Evolutionary conservation across 2,329 filamentous ascomycete species (phyloP).

Genomic region (Davidsoniella neocaledoniae): DNA sequence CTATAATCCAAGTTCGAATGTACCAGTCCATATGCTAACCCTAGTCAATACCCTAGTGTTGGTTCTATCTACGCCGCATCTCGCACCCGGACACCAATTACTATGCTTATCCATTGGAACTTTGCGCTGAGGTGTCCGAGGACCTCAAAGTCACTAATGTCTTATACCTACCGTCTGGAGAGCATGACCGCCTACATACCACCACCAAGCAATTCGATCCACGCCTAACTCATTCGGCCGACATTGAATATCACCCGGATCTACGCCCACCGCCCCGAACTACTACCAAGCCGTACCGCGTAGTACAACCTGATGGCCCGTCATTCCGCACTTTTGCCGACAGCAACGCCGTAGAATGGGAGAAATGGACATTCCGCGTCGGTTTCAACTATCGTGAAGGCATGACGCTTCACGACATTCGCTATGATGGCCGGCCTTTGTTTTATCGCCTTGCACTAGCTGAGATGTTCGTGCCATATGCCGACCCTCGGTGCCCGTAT

Average conservation of each 20-base stretch:
- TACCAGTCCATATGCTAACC: not conserved
- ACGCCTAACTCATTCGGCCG: not conserved
- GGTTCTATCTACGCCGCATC: conserved; percentile 22
- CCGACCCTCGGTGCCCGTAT: conserved; percentile 44
- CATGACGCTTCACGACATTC: conserved; percentile 49
- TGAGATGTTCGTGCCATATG: conserved; percentile 58
- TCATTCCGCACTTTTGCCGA: conserved; percentile 24
- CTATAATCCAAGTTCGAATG: not conserved
- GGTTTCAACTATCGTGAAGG: conserved; percentile 56
- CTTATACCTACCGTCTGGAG: conserved; percentile 28
- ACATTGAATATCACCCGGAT: conserved; percentile 20
- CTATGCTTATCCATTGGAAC: conserved; percentile 39
- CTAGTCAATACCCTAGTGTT: conserved; percentile 17
- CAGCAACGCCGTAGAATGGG: conserved; percentile 33
- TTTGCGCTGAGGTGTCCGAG: conserved; percentile 34
- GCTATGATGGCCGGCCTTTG: conserved; percentile 47
- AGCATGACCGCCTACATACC: conserved; percentile 23
- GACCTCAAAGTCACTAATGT: conserved; percentile 32
- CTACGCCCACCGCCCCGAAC: conserved; percentile 15
- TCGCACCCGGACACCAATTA: conserved; percentile 33
- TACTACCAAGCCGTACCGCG: conserved; percentile 23
- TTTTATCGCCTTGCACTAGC: conserved; percentile 50
- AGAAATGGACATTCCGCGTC: conserved; percentile 52
- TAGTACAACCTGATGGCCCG: conserved; percentile 22
- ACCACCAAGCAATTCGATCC: conserved; percentile 22